phyloP scores from a whole-genome alignment of 1,139 yeast genomes.

The Waltiozyma sp. region DNA sequence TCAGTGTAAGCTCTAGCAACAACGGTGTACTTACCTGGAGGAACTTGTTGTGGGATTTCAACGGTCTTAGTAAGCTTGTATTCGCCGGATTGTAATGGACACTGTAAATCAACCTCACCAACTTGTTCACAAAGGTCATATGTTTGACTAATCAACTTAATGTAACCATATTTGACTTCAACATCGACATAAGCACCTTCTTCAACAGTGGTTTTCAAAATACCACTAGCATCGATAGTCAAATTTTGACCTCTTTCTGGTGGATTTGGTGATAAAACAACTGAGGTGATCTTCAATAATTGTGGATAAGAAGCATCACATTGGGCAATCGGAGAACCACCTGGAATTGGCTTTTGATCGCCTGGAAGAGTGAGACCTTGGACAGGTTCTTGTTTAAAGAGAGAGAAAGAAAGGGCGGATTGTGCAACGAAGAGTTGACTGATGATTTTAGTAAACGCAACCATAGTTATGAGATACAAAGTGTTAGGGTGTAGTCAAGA shows the following conservation, averaged over 20 bases:
- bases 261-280: constrained; percentile 72
- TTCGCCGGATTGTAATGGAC: constrained; percentile 69
- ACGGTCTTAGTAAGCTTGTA: constrained; percentile 59
- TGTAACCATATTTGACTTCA: constrained; percentile 86
- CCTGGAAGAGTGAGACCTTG: constrained; percentile 12
- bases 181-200: constrained; percentile 93
- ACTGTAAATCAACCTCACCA: constrained; percentile 65
- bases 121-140: constrained; percentile 86
- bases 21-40: constrained; percentile 86
- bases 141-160: constrained; percentile 73
- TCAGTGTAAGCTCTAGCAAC: constrained; percentile 81
- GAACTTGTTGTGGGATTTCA: constrained; percentile 84
- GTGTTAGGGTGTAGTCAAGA: background rate
- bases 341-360: constrained; percentile 68
- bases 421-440: constrained; percentile 4
- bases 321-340: constrained; percentile 71
- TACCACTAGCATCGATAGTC: constrained; percentile 68
- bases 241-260: constrained; percentile 74
- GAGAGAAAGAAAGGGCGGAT: constrained; percentile 8
- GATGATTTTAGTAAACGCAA: constrained; percentile 8
- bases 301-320: constrained; percentile 64
- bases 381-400: constrained; percentile 12
- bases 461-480: too few species aligned
- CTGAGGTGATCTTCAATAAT: constrained; percentile 46
- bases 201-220: constrained; percentile 39